These are phyloP conservation scores for Ogataea paraovalis DNA, from an alignment of 805 yeast genomes.

Conservation along the genomic window DNA sequence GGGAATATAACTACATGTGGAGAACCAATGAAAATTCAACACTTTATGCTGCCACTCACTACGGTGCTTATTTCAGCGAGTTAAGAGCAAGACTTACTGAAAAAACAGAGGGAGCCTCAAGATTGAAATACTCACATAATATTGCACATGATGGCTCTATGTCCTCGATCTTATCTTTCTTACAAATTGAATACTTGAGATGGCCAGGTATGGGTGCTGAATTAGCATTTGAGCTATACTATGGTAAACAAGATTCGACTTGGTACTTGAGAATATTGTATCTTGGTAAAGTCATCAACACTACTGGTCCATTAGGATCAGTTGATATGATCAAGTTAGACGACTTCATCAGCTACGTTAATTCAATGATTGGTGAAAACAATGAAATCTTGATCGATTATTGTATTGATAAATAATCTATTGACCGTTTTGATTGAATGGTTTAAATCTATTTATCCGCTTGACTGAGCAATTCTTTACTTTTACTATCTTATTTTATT, in stretches of 20 bases:
- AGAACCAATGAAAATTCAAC: conserved; percentile 33
- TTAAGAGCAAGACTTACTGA: conserved; percentile 28
- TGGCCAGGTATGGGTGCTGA: conserved; percentile 51
- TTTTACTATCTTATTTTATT: too few relatives aligned
- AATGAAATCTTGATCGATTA: conserved; percentile 11
- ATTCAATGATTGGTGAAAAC: conserved; percentile 16
- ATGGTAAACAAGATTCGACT: conserved; percentile 18
- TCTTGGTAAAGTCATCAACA: conserved; percentile 24
- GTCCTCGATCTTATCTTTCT: conserved; percentile 32
- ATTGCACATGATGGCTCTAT: conserved; percentile 42
- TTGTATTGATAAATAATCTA: conserved; percentile 4
- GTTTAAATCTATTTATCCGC: too few relatives aligned
- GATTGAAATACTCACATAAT: conserved; percentile 35
- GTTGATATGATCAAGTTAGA: conserved; percentile 16
- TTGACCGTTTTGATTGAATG: neutral
- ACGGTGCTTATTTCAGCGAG: conserved; percentile 38
- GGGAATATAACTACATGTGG: conserved; percentile 40
- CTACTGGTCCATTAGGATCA: conserved; percentile 18
- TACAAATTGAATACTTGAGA: conserved; percentile 32
- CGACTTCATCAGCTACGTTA: conserved; percentile 13
- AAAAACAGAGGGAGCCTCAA: conserved; percentile 27
- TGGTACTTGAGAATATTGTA: conserved; percentile 35
- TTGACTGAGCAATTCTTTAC: too few relatives aligned
- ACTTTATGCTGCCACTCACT: conserved; percentile 30
- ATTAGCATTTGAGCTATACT: conserved; percentile 36